Evolutionary conservation across 2,329 filamentous ascomycete species (phyloP).

Genomic region (Fusarium graminum): DNA sequence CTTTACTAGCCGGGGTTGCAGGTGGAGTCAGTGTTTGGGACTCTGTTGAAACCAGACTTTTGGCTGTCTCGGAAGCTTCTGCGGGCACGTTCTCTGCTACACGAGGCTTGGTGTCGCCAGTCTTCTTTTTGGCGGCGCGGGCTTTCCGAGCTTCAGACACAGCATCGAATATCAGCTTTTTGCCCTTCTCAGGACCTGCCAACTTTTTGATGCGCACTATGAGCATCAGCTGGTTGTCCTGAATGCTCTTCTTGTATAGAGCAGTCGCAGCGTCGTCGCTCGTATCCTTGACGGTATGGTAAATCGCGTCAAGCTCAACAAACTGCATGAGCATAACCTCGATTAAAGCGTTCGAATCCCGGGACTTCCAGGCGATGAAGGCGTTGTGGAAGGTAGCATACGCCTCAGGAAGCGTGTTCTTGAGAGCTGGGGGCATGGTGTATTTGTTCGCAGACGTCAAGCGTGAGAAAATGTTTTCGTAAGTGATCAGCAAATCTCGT

Average conservation of each 20-base stretch:
- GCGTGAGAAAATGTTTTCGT: slow-evolving; percentile 78
- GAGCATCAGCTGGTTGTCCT: slow-evolving; percentile 83
- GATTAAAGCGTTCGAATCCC: slow-evolving; percentile 81
- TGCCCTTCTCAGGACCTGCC: slow-evolving; percentile 77
- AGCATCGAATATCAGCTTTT: slow-evolving; percentile 79
- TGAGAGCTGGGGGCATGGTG: slow-evolving; percentile 72
- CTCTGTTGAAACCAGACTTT: slow-evolving; percentile 56
- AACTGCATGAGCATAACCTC: slow-evolving; percentile 90
- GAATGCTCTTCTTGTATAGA: slow-evolving; percentile 83
- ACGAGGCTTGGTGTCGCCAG: slow-evolving; percentile 78
- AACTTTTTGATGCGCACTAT: slow-evolving; percentile 84
- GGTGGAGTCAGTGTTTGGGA: slow-evolving; percentile 68
- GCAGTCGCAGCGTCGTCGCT: slow-evolving; percentile 79
- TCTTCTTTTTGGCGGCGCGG: slow-evolving; percentile 73
- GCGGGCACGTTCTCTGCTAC: slow-evolving; percentile 64
- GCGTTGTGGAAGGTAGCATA: slow-evolving; percentile 82
- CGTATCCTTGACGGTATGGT: slow-evolving; percentile 84
- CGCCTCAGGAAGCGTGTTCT: slow-evolving; percentile 73
- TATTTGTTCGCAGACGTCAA: slow-evolving; percentile 75
- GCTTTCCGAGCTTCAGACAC: slow-evolving; percentile 78
- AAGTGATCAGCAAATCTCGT: slow-evolving; percentile 80
- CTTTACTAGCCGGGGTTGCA: slow-evolving; percentile 61
- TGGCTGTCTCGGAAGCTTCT: slow-evolving; percentile 55
- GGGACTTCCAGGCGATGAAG: slow-evolving; percentile 86
- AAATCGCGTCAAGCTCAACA: slow-evolving; percentile 85